Evolutionary conservation across 345 rosid genomes (phyloP).

Genomic region (Carallia pectinifolia): DNA sequence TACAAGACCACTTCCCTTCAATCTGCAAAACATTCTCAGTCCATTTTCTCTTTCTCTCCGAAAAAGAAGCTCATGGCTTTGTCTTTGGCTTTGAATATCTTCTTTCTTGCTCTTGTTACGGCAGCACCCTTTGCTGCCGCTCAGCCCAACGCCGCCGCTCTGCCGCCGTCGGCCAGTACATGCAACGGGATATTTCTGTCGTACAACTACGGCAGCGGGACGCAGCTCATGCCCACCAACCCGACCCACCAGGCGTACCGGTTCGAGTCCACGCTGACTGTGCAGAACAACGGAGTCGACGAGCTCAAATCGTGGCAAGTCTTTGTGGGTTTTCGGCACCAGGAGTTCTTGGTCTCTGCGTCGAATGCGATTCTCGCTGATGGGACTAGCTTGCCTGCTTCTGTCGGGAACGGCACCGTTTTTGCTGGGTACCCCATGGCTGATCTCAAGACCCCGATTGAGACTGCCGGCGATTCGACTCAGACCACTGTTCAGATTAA

Average conservation of each 20-base stretch:
- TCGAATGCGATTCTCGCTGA: constrained; percentile 70
- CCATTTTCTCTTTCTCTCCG: no score
- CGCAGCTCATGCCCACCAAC: constrained; percentile 55
- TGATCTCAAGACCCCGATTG: constrained; percentile 85
- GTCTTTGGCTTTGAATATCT: constrained; percentile 23
- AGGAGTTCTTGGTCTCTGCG: constrained; percentile 72
- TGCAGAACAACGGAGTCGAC: constrained; percentile 67
- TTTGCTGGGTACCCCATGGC: constrained; percentile 72
- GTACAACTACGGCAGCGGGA: constrained; percentile 50
- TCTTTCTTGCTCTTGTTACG: constrained; percentile 4
- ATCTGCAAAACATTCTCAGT: not conserved
- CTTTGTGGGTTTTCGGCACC: constrained; percentile 65
- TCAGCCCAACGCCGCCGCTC: constrained; percentile 43
- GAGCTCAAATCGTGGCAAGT: constrained; percentile 76
- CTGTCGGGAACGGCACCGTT: constrained; percentile 77
- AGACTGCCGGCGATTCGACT: constrained; percentile 80
- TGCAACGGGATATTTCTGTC: constrained; percentile 80
- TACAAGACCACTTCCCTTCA: no score
- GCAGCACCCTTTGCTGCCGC: constrained; percentile 35
- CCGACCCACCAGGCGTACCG: constrained; percentile 72
- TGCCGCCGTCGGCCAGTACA: constrained; percentile 44
- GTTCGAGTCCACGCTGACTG: constrained; percentile 70
- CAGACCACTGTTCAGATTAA: constrained; percentile 76
- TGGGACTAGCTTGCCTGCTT: constrained; percentile 63
- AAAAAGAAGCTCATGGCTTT: constrained; percentile 27